Base-by-base conservation (phyloP, 176 grass and related monocot genomes). In the Carex cristatella region DNA sequence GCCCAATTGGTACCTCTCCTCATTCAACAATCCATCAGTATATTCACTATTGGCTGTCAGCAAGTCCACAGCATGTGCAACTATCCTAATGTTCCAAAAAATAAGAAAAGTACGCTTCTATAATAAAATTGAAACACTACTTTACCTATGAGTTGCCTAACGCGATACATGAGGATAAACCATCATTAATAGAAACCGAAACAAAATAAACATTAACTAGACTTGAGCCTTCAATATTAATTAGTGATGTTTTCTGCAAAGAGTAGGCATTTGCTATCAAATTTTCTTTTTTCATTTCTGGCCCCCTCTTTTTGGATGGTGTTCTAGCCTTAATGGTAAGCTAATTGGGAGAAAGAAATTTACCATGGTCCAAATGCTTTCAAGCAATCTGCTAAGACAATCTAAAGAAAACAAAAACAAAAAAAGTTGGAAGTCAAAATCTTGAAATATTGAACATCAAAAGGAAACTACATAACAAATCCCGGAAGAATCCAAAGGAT, bases 281-380 rank as follows among this genome's bases (percentile, higher is more conserved):
- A 69, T 69, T 40, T 69, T 12, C 38, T 69, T 69, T 69, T 31
- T 31, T 13, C 30, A 4, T 67, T 67, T 28, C 31, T 28, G 12
- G 65, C 1, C 65, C 65, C 31, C 30, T 15, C 5, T 12, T 67
- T 67, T 37, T 15, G 65, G 31, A 12, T 67, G 65, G 12, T 67
- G 15, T 42, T 40, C 13, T 38, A 15, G 14, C 65, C 66, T 69
- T 69, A 35, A 69, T 37, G 65, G 32, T 5, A 49, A 74, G 14
- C 2, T 10, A 71, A n/a, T 44, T 71, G 14, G 5, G 13, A 38
- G 35, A 64, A 18, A 38, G 35, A 71, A 71, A 71, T 87, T 98
- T 94, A 98, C 95, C 95, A 98, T 81, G 95, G 92, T 27, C 95
- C 93, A 89, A 90, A 98, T 81, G 83, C 85, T 60, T 88, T 90